These are phyloP conservation scores for Moesziomyces sp. DNA, from an alignment of 1,284 basidiomycete genomes.

Conservation along the genomic window DNA sequence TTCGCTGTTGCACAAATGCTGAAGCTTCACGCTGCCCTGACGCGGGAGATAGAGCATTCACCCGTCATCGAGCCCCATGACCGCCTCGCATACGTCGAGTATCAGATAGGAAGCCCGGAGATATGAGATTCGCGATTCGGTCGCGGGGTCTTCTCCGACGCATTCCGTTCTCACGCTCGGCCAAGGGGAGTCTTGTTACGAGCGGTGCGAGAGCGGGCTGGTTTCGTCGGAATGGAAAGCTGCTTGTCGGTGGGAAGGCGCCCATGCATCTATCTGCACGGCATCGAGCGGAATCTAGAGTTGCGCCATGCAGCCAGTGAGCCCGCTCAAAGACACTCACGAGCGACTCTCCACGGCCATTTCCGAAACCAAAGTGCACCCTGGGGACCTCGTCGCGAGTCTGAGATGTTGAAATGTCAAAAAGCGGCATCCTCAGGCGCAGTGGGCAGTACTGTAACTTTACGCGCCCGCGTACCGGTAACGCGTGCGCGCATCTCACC, in stretches of 20 bases:
- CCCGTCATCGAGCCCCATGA: no score
- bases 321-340: no score
- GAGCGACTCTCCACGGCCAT: neutral
- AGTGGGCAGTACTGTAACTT: no score
- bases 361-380: neutral
- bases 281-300: constrained; percentile 5
- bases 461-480: no score
- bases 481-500: no score
- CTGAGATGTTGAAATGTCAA: constrained; percentile 34
- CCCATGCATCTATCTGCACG: constrained; percentile 9
- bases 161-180: neutral
- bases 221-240: neutral
- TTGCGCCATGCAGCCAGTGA: neutral
- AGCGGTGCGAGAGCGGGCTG: neutral
- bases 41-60: no score
- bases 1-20: no score
- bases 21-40: no score
- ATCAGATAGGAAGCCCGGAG: no score
- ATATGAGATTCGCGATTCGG: no score
- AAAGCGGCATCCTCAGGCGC: neutral
- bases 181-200: neutral
- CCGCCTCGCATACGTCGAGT: no score
- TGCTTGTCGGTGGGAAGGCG: neutral
- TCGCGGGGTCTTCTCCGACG: no score
- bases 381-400: neutral